Conservation (phyloP, 441 rosid species). For the Arabidopsis hybrid region DNA sequence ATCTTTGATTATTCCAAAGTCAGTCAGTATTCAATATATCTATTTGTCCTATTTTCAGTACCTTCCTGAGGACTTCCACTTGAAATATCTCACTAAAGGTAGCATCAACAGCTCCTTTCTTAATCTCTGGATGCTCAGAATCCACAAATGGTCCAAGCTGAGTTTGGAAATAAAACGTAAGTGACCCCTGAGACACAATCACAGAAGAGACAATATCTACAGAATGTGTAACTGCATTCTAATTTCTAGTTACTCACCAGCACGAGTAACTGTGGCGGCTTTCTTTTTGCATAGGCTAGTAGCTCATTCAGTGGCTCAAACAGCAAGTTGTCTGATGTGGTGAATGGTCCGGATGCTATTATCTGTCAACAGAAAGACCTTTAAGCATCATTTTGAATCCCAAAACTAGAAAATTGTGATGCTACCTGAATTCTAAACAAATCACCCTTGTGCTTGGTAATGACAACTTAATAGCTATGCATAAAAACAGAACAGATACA, state of each 20-base stretch:
- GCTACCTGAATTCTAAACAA: conserved; percentile 5
- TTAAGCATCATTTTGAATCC: background rate
- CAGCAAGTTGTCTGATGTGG: conserved; percentile 80
- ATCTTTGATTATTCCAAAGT: conserved; percentile 10
- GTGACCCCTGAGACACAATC: conserved; percentile 33
- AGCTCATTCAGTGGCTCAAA: conserved; percentile 94
- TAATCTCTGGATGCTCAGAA: conserved; percentile 83
- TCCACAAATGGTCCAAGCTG: conserved; percentile 96
- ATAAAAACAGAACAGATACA: conserved; percentile 5
- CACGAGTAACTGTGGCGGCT: conserved; percentile 80
- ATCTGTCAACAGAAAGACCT: conserved; percentile 49
- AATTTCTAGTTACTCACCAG: conserved; percentile 57
- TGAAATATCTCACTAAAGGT: conserved; percentile 74
- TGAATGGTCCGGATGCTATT: conserved; percentile 93
- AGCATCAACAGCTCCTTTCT: conserved; percentile 65
- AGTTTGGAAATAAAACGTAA: conserved; percentile 34
- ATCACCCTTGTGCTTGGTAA: background rate
- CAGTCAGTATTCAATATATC: conserved; percentile 10
- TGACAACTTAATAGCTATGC: background rate
- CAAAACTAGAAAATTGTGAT: conserved; percentile 3
- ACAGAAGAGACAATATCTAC: background rate
- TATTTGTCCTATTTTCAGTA: conserved; percentile 41
- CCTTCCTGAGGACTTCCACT: conserved; percentile 71
- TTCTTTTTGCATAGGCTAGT: conserved; percentile 77
- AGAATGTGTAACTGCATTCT: conserved; percentile 17